Percentiles rank a stretch among this genome's conserved stretches.
Conservation (phyloP, 352 stramenopile species). For the Globisporangium paddicum region DNA sequence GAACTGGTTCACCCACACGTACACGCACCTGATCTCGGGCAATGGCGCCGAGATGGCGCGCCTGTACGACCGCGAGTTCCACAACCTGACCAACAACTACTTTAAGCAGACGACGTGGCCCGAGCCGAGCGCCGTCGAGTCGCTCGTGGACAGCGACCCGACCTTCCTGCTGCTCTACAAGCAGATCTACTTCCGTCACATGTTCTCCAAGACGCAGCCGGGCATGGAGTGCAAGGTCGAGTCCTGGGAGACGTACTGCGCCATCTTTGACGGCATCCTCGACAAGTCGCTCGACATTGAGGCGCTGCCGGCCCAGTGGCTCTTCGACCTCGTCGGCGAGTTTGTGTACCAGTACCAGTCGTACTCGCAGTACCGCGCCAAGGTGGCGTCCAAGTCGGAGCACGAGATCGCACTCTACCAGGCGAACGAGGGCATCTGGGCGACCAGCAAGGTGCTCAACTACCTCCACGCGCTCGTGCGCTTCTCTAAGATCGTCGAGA, state of each 20-base stretch:
- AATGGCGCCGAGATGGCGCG: conserved; percentile 81
- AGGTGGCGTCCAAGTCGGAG: conserved; percentile 65
- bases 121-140: conserved; percentile 78
- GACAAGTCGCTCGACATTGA: conserved; percentile 78
- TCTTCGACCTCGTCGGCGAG: conserved; percentile 98
- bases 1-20: conserved; percentile 87
- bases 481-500: conserved; percentile 89
- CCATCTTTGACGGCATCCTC: conserved; percentile 94
- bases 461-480: conserved; percentile 94
- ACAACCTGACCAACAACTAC: conserved; percentile 90
- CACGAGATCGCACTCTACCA: conserved; percentile 49
- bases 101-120: conserved; percentile 95
- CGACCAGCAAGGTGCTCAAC: conserved; percentile 92
- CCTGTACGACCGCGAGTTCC: conserved; percentile 87
- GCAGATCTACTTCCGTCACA: conserved; percentile 96
- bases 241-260: conserved; percentile 92
- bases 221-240: conserved; percentile 89
- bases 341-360: conserved; percentile 99
- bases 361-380: conserved; percentile 95
- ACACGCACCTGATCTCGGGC: conserved; percentile 79
- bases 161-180: conserved; percentile 96
- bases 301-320: conserved; percentile 93
- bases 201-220: conserved; percentile 90
- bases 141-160: conserved; percentile 81
- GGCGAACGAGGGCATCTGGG: conserved; percentile 92